Percentiles rank a stretch among this genome's conserved stretches.
These are phyloP conservation scores for Aspergillus asperescens DNA, from an alignment of 495 filamentous ascomycete genomes.

Conservation along the genomic window DNA sequence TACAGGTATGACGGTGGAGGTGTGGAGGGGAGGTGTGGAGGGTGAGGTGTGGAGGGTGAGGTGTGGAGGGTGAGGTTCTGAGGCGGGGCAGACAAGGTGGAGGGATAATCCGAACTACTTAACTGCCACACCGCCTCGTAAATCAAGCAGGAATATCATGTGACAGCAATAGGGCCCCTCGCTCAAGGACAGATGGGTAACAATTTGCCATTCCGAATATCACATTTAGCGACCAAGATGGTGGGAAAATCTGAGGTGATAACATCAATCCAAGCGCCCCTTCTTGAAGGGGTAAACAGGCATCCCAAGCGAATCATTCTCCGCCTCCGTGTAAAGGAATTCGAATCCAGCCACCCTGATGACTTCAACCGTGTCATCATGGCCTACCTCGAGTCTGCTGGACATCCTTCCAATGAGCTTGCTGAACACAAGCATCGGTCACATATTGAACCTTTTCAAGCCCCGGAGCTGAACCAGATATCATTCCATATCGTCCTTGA, in stretches of 20 bases:
- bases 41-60: too few relatives aligned
- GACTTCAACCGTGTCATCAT: constrained; percentile 4
- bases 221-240: neutral
- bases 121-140: too few relatives aligned
- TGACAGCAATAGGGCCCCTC: too few relatives aligned
- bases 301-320: constrained; percentile 7
- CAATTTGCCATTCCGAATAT: neutral
- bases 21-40: too few relatives aligned
- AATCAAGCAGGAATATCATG: too few relatives aligned
- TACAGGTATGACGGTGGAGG: too few relatives aligned
- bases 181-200: too few relatives aligned
- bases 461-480: neutral
- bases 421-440: neutral
- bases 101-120: too few relatives aligned
- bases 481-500: constrained; percentile 9
- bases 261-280: neutral
- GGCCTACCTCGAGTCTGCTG: constrained; percentile 4
- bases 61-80: too few relatives aligned
- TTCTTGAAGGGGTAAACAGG: neutral
- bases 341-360: neutral
- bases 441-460: constrained; percentile 8
- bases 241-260: neutral
- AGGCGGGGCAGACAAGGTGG: too few relatives aligned
- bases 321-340: constrained; percentile 8
- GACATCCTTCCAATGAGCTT: neutral